These are phyloP conservation scores for Solanum pinnatisectum DNA, from an alignment of 257 asterid species.

Conservation along the genomic window DNA sequence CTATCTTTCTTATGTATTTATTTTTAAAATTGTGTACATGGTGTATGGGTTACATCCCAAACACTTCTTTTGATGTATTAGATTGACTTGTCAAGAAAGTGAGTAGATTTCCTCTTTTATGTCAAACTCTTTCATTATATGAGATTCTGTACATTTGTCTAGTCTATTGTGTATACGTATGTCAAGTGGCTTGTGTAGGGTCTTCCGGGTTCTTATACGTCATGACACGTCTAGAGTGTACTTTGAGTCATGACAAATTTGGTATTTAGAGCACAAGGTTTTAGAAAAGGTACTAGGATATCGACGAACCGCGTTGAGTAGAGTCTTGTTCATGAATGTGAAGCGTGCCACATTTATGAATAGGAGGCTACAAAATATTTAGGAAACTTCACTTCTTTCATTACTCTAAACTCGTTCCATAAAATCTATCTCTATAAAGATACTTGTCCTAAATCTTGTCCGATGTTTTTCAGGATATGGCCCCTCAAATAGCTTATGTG, in stretches of 20 bases:
- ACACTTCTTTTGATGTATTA: background rate
- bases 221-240: background rate
- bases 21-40: no score
- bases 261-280: background rate
- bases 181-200: background rate
- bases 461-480: background rate
- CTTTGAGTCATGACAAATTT: background rate
- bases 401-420: background rate
- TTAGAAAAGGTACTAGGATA: background rate
- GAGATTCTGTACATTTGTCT: background rate
- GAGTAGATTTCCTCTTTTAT: no score
- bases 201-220: background rate
- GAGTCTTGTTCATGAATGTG: background rate
- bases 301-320: background rate
- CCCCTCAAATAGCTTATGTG: background rate
- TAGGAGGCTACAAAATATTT: background rate
- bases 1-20: no score
- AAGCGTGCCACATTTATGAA: background rate
- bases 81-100: background rate
- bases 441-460: background rate
- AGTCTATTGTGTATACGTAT: no score
- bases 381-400: background rate
- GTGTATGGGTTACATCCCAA: background rate
- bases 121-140: background rate
- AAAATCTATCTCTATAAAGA: no score